Evolutionary conservation across 2,329 filamentous ascomycete species (phyloP), one percentile per base, ranked within the genome.

Genomic region (Aschersonia sp.): DNA sequence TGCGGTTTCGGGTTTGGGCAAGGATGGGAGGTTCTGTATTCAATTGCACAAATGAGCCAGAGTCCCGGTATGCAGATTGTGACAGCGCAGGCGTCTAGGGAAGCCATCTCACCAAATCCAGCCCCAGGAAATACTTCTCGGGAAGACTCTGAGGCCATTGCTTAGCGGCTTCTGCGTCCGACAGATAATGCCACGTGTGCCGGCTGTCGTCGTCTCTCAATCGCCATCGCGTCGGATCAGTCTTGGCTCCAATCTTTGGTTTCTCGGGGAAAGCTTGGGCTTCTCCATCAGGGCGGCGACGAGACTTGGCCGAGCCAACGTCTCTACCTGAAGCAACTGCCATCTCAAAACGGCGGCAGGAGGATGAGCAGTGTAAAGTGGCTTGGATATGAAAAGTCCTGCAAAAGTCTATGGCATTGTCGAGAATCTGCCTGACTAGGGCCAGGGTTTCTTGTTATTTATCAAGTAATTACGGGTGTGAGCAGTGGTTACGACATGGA

Each of bases 111-210:
- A 96, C 90, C 52, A 83, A 78, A 47, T 87, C 79, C 44, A 96
- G 66, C 14, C 87, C 87, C 14, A 98, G 63, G 58, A 81, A 86
- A 63, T 88, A 94, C 64, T 87, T 95, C 61, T 98, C 94, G n/a
- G 88, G 87, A 48, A 72, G 73, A 30, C 78, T 84, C 66, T 96
- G 89, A 5, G 90, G 88, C 89, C 90, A 96, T 49, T 77, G 68
- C 56, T 84, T 71, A 6, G 73, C 66, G 48, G 85, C 80, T 50
- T 86, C 73, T 30, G 80, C 75, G 47, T 92, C 83, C 8, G 78
- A 77, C 4, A 98, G 70, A 60, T 97, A 98, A 58, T 92, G 85
- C 92, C 92, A 98, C 46, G 87, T 95, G 57, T 96, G 88, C 48
- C 85, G 76, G 45, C 92, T 90, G 46, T 78, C 75, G 50, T 94